These are phyloP conservation scores for Penicillium aurantiogriseum DNA, from an alignment of 2,329 filamentous ascomycete species.

Conservation along the genomic window DNA sequence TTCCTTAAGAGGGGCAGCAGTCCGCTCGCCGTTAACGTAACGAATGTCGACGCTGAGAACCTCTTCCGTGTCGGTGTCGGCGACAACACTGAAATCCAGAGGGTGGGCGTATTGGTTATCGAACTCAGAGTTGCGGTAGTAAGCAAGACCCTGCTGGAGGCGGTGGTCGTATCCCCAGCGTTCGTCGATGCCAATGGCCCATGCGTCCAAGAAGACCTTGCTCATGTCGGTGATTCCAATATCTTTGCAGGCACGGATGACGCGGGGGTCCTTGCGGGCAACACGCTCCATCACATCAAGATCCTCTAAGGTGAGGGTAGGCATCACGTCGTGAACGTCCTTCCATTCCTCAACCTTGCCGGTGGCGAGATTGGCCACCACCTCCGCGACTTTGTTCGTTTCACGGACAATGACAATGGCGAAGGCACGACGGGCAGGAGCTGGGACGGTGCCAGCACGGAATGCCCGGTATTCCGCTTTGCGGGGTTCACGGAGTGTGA, in stretches of 20 bases:
- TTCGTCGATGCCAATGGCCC: constrained; percentile 40
- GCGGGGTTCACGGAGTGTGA: constrained; percentile 57
- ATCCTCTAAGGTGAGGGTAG: constrained; percentile 43
- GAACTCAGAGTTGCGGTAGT: constrained; percentile 30
- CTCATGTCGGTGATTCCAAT: constrained; percentile 39
- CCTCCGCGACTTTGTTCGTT: constrained; percentile 28
- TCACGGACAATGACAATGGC: constrained; percentile 49
- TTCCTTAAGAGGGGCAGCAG: constrained; percentile 22
- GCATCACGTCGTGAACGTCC: constrained; percentile 47
- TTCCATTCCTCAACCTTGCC: constrained; percentile 30
- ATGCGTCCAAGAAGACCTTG: constrained; percentile 36
- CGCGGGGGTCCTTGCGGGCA: constrained; percentile 31
- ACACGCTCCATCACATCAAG: constrained; percentile 37
- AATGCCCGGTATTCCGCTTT: constrained; percentile 38
- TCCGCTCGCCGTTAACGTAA: constrained; percentile 27
- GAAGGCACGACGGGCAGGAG: constrained; percentile 41
- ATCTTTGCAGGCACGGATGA: constrained; percentile 35
- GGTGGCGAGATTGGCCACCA: constrained; percentile 29
- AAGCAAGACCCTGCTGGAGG: constrained; percentile 35
- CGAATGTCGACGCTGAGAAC: constrained; percentile 30
- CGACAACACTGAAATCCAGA: constrained; percentile 29
- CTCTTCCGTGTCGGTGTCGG: constrained; percentile 30
- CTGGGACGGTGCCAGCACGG: constrained; percentile 28
- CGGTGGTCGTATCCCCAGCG: constrained; percentile 36
- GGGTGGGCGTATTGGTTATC: constrained; percentile 37